Evolutionary conservation across 768 basidiomycete genomes (phyloP), one percentile per base, ranked within the genome.

Genomic region (Rickenella mellea): DNA sequence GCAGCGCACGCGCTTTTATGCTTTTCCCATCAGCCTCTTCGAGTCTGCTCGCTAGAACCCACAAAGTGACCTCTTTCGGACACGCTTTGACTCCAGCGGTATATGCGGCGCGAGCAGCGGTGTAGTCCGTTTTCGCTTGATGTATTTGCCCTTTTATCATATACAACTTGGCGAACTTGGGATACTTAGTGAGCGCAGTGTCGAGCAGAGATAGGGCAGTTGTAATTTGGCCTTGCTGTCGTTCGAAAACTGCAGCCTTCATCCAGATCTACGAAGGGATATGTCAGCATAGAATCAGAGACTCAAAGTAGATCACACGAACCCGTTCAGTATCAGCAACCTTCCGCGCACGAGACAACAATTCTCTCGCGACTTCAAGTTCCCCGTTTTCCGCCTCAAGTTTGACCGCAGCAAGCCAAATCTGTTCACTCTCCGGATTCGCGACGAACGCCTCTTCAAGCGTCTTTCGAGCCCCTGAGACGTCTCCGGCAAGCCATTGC

Each of bases 371-470:
- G 14, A 88, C 90, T 5, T 70, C 80, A 46, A 88, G 68, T 56
- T 98, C 87, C 2, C 87, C 85, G 50, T 94, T 98, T 69, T 97
- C 93, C 0, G 92, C 89, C 57, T 97, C 94, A 5, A 97, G 70
- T 61, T 98, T 98, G 48, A 94, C 89, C 22, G 94, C 96, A 2
- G 94, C 96, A 41, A 99, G 67, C 92, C 93, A 98, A 55, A 99
- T 97, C 50, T 84, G 81, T 65, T 98, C 96, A 56, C 88, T 93
- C 60, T 97, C 92, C 10, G 91, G 88, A 56, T 98, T 98, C 42
- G 90, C 88, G 40, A 84, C 76, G 69, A 97, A 97, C 0, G 96
- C 91, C 28, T 74, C 74, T 47, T 83, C 88, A 11, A 98, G 78
- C 11, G 94, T 85, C 49, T 81, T 78, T 27, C 92, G 83, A 2